Evolutionary conservation across 345 rosid genomes (phyloP).

Genomic region (Aethionema arabicum): DNA sequence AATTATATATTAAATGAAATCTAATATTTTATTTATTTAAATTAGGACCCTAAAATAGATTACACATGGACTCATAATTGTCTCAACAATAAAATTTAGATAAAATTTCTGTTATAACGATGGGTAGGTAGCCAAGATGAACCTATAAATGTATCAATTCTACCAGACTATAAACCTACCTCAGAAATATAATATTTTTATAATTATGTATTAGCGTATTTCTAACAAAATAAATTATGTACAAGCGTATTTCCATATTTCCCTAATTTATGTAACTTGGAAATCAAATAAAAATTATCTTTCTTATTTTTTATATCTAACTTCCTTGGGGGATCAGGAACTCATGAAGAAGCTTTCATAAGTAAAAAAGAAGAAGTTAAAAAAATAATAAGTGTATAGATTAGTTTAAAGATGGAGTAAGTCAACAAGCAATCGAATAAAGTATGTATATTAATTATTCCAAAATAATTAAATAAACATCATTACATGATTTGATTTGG

Average conservation of each 20-base stretch:
- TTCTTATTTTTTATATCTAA: not conserved
- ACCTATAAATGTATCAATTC: constrained; percentile 32
- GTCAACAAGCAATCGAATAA: constrained; percentile 27
- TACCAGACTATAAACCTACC: constrained; percentile 31
- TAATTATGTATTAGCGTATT: not conserved
- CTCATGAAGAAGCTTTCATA: constrained; percentile 1
- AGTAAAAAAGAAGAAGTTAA: constrained; percentile 8
- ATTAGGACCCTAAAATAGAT: not conserved
- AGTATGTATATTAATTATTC: constrained; percentile 21
- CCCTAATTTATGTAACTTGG: constrained; percentile 22
- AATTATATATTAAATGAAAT: too few species aligned
- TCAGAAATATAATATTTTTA: not conserved
- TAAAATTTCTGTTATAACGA: not conserved
- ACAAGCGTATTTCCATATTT: constrained; percentile 16
- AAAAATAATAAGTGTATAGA: constrained; percentile 32
- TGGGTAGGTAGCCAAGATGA: constrained; percentile 36
- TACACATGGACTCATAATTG: not conserved
- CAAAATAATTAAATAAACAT: constrained; percentile 7
- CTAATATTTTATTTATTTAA: too few species aligned
- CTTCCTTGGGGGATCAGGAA: constrained; percentile 15
- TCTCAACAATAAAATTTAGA: too few species aligned
- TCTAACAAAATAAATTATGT: constrained; percentile 2
- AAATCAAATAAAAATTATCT: not conserved
- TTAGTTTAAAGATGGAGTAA: constrained; percentile 30
- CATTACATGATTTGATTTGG: not conserved